Base-by-base conservation (phyloP, 73 alveolate species). In the Paramecium tetraurelia region DNA sequence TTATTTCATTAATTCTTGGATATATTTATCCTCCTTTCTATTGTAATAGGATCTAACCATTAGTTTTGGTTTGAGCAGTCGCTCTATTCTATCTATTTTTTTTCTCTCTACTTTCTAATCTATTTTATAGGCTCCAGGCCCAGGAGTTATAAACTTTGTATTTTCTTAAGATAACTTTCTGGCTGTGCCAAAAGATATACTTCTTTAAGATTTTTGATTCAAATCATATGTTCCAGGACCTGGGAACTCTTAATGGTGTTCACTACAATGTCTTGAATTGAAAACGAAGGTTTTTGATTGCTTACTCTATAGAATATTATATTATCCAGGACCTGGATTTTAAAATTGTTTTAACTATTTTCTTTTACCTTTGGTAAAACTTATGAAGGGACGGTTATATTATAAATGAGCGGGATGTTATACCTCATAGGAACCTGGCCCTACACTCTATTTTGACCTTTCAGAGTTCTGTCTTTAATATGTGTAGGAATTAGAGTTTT, bases 141-240 rank as follows among this genome's bases (percentile, higher is more conserved):
- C 84, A 22, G 84, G 84, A 12, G 84, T 63, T 18, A 53, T 53
- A 53, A 53, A 53, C 14, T 63, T 63, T 16, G 84, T 27, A 27
- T 31, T 18, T 27, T 27, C 31, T 31, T 31, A 3, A 14, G 41
- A 33, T 63, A 27, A 33, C 11, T 63, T 63, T 27, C 84, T 63
- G 1, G 84, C 4, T 12, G 84, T 63, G 3, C 84, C 84, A 63
- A 63, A 63, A 5, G 84, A 63, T 4, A 31, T 31, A 12, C 84
- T 63, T 63, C 84, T 63, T 4, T 5, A 63, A 63, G 84, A 63
- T 63, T 63, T 63, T 12, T 27, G 21, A 33, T 27, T 63, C 4
- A 63, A 12, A 27, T 63, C 84, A 63, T 63, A 63, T 3, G 84
- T 63, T 11, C 84, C 84, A 63, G 84, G 84, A 63, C 84, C 84